Base-by-base conservation (phyloP, 208 protist species). In the Leishmania tropica region DNA sequence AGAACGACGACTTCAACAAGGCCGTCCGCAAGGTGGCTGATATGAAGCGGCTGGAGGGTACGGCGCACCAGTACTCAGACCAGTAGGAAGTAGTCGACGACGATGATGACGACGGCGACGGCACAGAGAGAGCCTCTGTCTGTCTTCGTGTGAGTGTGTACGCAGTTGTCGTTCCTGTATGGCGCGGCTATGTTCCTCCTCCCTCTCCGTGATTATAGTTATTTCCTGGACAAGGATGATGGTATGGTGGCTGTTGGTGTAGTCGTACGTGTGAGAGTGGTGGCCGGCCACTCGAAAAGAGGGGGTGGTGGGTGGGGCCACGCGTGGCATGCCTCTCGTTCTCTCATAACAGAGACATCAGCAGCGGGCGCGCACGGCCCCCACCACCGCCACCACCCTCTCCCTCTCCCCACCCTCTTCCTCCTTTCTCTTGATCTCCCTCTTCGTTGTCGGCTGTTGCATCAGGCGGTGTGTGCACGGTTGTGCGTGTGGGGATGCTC, bases 1-100 rank as follows among this genome's bases (percentile, higher is more conserved):
- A 99, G 76, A 96, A 99, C 83, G 98, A 99, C 75, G 99, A 99
- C 87, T 99, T 99, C 85, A 99, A 99, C 92, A 99, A 99, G 89
- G 99, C 99, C 48, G 98, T 98, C 24, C 94, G 99, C 64, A 99
- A 99, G 92, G 96, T 99, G 37, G 90, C 88, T 19, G 99, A 99
- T 45, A 95, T 94, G 81, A 99, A 99, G 93, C 99, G 99, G 83
- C 91, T 99, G 40, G 99, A 99, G 87, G 93, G 95, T 15, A 89
- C 87, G 48, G 90, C 92, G 56, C 96, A 98, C 65, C 85, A 92
- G 76, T 98, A 98, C 87, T 83, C 92, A 3, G 94, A 98, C 21
- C 94, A 98, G 81, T 98, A 94, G 87, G 40, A 53, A 72, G 37
- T 4, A 8, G n/a, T n/a, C 11, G 11, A 31, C 13, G 24, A 47